phyloP scores from a whole-genome alignment of 2,329 filamentous ascomycete genomes.

The Aphanocladium album region DNA sequence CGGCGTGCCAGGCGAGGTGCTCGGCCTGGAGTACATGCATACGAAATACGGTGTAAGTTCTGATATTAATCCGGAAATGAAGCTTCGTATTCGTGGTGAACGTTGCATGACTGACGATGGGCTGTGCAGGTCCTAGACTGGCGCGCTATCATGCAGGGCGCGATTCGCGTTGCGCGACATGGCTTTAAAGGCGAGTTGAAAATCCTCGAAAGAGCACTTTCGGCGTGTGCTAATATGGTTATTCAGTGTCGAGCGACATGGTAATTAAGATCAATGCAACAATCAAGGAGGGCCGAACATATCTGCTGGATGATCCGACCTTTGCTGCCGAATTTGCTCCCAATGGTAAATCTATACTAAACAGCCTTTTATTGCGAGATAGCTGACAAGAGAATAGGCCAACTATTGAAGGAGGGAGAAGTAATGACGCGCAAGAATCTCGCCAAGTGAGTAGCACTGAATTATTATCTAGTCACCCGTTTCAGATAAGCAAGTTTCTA shows the following conservation, averaged over 20 bases:
- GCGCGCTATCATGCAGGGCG: slow-evolving; percentile 67
- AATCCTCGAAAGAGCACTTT: not conserved
- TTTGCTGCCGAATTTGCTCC: slow-evolving; percentile 90
- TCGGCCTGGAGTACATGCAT: slow-evolving; percentile 76
- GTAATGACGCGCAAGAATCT: slow-evolving; percentile 77
- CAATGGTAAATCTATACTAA: slow-evolving; percentile 44
- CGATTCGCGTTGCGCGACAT: slow-evolving; percentile 65
- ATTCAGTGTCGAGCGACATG: slow-evolving; percentile 63
- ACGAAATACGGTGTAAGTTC: slow-evolving; percentile 56
- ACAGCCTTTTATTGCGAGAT: not conserved
- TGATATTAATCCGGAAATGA: too few species aligned
- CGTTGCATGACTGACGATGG: not conserved
- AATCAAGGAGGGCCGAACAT: slow-evolving; percentile 41
- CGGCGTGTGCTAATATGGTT: not conserved
- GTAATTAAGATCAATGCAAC: slow-evolving; percentile 62
- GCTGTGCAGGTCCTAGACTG: slow-evolving; percentile 54
- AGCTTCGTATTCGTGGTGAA: too few species aligned
- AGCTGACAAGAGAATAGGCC: slow-evolving; percentile 36
- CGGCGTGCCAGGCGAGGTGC: slow-evolving; percentile 68
- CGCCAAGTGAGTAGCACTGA: slow-evolving; percentile 42
- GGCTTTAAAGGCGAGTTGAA: slow-evolving; percentile 53
- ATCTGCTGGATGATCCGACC: slow-evolving; percentile 66
- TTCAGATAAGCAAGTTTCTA: not conserved
- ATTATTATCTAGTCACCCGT: too few species aligned
- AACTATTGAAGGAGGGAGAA: slow-evolving; percentile 65